These are phyloP conservation scores for Scleroderma citrinum DNA, from an alignment of 768 basidiomycete genomes.

Conservation along the genomic window DNA sequence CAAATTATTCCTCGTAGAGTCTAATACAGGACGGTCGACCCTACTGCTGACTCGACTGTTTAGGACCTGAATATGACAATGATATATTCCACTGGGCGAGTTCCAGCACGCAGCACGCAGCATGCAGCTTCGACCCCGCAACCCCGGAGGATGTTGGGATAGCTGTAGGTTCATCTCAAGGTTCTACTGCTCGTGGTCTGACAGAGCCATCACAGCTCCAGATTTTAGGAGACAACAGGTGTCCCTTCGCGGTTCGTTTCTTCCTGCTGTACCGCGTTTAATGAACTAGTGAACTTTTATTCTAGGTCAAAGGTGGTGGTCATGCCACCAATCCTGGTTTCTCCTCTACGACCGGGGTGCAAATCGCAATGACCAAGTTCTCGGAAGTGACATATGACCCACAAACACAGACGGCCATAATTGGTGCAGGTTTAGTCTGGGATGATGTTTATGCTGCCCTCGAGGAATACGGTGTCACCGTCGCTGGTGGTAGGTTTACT, in stretches of 20 bases:
- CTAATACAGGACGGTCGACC: too few species aligned
- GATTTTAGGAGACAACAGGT: constrained; percentile 35
- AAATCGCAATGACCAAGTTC: constrained; percentile 48
- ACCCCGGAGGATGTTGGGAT: constrained; percentile 40
- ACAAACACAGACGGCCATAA: constrained; percentile 30
- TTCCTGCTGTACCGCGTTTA: too few species aligned
- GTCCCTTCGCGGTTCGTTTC: constrained; percentile 46
- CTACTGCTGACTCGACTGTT: neutral
- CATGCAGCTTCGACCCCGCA: constrained; percentile 51
- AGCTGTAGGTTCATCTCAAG: constrained; percentile 30
- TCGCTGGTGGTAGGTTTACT: constrained; percentile 50
- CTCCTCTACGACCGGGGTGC: constrained; percentile 50
- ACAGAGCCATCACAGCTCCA: constrained; percentile 30
- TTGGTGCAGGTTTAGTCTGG: constrained; percentile 47
- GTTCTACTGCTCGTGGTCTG: neutral
- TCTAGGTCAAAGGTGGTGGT: constrained; percentile 56
- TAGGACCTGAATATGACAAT: constrained; percentile 24
- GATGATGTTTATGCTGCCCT: constrained; percentile 57
- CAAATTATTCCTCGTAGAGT: neutral
- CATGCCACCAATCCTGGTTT: constrained; percentile 49
- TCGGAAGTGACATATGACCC: constrained; percentile 37
- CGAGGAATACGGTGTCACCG: constrained; percentile 42
- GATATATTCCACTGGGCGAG: constrained; percentile 43
- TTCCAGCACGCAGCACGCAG: constrained; percentile 37
- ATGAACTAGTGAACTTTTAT: too few species aligned